Base-by-base conservation (phyloP, 495 filamentous ascomycete genomes). In the Penicillium psychrofluorescens region DNA sequence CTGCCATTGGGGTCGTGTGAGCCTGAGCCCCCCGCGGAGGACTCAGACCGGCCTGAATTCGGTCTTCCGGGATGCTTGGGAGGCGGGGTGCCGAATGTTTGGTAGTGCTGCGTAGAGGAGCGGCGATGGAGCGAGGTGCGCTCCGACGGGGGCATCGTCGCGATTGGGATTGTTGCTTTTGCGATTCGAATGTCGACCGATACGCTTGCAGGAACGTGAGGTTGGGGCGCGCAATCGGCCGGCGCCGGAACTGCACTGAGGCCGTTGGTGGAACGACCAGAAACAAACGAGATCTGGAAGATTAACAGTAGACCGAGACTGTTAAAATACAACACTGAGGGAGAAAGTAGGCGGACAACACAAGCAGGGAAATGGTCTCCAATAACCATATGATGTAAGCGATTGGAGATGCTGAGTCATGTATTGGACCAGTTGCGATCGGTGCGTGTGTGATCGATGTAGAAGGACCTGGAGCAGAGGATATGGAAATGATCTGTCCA, bases 71-170 rank as follows among this genome's bases (percentile, higher is more conserved):
- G 83, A n/a, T 84, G 83, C 51, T 79, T 84, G 12, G 92, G 92
- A 2, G 92, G 92, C 36, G 82, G 80, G 0, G 88, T 95, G 27
- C 89, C 88, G 58, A 98, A 97, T 38, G 92, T 97, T 55, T 96
- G 90, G 66, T 96, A 98, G 58, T 87, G 85, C 31, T 83, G 75
- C 9, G 83, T 84, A 6, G 85, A 86, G 38, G 85, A 85, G 46
- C 82, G 62, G 39, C 67, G 67, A 33, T 72, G 43, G 79, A 85
- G 38, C 71, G 68, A 43, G 35, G 56, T 46, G 8, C 49, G 57
- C 38, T 68, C 66, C 8, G 54, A 41, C 35, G 45, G 50, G 36
- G 56, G 56, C 62, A 66, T 68, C 32, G 35, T 22, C 22, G 22
- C 22, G 22, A 6, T 4, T 22, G 22, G 22, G 3, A 6, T 22